A percentile compares a stretch with the other conserved stretches of the same genome.
phyloP scores from a whole-genome alignment of 768 basidiomycete species.

The Rhodosporidiobolus odoratus region DNA sequence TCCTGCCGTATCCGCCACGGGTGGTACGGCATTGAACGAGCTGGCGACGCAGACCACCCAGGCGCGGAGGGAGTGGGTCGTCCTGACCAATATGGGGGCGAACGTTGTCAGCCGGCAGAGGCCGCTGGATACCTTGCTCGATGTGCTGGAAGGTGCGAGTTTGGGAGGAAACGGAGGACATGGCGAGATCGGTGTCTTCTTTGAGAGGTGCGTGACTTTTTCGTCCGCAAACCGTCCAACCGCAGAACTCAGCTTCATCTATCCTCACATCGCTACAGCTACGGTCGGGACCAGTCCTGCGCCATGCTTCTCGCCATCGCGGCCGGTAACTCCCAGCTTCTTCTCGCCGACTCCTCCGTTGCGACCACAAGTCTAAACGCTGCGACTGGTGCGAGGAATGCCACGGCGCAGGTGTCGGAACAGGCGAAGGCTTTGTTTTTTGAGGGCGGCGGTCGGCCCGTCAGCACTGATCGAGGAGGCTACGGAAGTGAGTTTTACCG shows the following conservation, averaged over 20 bases:
- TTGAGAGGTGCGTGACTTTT: slow-evolving; percentile 59
- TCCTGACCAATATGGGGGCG: slow-evolving; percentile 79
- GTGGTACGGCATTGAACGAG: slow-evolving; percentile 56
- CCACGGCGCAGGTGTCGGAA: slow-evolving; percentile 52
- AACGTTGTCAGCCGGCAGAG: slow-evolving; percentile 74
- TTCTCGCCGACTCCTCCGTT: slow-evolving; percentile 13
- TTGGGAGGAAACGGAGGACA: slow-evolving; percentile 51
- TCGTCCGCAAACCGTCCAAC: background rate
- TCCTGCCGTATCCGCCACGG: slow-evolving; percentile 2
- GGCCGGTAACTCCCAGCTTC: slow-evolving; percentile 71
- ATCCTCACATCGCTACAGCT: slow-evolving; percentile 53
- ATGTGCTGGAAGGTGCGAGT: slow-evolving; percentile 63
- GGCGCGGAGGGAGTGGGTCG: slow-evolving; percentile 69
- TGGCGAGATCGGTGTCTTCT: slow-evolving; percentile 74
- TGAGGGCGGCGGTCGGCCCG: slow-evolving; percentile 57
- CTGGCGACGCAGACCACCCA: slow-evolving; percentile 75
- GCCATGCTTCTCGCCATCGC: slow-evolving; percentile 85
- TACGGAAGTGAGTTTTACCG: slow-evolving; percentile 17
- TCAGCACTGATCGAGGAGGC: slow-evolving; percentile 39
- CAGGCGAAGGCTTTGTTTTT: slow-evolving; percentile 43
- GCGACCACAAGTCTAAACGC: background rate
- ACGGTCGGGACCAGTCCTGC: slow-evolving; percentile 84
- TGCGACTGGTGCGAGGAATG: background rate
- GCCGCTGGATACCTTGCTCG: slow-evolving; percentile 75
- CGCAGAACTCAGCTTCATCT: background rate